These are phyloP conservation scores for Botryotinia narcissicola DNA, from an alignment of 2,329 filamentous ascomycete species.

Conservation along the genomic window DNA sequence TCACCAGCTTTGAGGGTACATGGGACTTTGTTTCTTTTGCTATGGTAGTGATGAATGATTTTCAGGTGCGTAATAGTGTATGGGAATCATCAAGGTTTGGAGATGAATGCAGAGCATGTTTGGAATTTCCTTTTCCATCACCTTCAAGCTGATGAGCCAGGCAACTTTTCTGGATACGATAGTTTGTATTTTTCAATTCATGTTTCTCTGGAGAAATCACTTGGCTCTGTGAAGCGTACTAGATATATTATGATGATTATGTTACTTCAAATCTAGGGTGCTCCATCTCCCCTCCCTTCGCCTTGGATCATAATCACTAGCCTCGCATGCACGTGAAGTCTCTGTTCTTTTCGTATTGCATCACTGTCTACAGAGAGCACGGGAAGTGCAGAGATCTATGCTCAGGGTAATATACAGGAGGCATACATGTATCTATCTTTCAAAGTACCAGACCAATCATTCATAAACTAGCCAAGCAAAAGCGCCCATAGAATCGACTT, in stretches of 20 bases:
- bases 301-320: not conserved
- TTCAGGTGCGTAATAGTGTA: not conserved
- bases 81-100: not conserved
- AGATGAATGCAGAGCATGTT: not conserved
- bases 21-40: not conserved
- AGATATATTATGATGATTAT: not conserved
- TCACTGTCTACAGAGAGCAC: not conserved
- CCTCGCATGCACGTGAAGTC: not conserved
- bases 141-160: not conserved
- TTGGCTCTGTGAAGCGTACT: not conserved
- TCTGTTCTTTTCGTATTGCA: not conserved
- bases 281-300: accelerated
- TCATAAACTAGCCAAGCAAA: not conserved
- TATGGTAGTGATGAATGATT: not conserved
- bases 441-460: not conserved
- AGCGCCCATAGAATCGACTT: not conserved
- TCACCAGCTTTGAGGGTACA: not conserved
- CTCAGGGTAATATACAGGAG: not conserved
- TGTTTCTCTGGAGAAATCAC: not conserved
- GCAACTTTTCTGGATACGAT: not conserved
- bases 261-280: not conserved
- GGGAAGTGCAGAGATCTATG: not conserved
- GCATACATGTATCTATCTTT: not conserved
- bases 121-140: not conserved
- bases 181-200: not conserved